A percentile compares a stretch with the other conserved stretches of the same genome.
Conservation (phyloP, 495 filamentous ascomycete species). For the Podospora conica region DNA sequence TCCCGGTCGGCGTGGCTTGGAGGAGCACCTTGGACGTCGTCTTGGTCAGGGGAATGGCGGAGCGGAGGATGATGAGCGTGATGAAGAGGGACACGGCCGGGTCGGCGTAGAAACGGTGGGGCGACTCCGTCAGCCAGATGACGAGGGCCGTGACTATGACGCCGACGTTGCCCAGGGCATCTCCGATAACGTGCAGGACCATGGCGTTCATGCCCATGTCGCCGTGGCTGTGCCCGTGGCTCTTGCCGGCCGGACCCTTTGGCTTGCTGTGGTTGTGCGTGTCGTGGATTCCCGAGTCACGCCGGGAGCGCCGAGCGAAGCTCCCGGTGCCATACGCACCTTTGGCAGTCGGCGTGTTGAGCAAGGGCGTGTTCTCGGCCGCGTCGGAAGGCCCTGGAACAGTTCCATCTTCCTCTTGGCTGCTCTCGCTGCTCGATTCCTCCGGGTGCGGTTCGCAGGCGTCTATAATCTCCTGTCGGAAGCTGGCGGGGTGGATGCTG, state of each 20-base stretch:
- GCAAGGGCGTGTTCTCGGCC: constrained; percentile 44
- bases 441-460: constrained; percentile 49
- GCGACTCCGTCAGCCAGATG: constrained; percentile 75
- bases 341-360: constrained; percentile 18
- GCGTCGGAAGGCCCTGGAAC: constrained; percentile 43
- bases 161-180: constrained; percentile 94
- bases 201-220: constrained; percentile 98
- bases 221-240: constrained; percentile 66
- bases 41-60: constrained; percentile 85
- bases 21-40: constrained; percentile 91
- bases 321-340: constrained; percentile 21
- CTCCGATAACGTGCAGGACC: constrained; percentile 91
- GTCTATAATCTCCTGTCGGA: constrained; percentile 84
- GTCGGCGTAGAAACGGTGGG: constrained; percentile 69
- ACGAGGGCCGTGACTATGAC: constrained; percentile 89
- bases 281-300: constrained; percentile 45
- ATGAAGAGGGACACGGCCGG: constrained; percentile 94
- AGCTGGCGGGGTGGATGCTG: constrained; percentile 79
- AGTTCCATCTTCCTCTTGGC: constrained; percentile 47
- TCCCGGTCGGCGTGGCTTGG: constrained; percentile 82
- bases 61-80: constrained; percentile 86
- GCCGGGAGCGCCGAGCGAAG: constrained; percentile 23
- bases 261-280: constrained; percentile 79
- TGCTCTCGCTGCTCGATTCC: constrained; percentile 46
- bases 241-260: constrained; percentile 53